Evolutionary conservation across 768 basidiomycete species (phyloP).

Genomic region (Lactarius sp.): DNA sequence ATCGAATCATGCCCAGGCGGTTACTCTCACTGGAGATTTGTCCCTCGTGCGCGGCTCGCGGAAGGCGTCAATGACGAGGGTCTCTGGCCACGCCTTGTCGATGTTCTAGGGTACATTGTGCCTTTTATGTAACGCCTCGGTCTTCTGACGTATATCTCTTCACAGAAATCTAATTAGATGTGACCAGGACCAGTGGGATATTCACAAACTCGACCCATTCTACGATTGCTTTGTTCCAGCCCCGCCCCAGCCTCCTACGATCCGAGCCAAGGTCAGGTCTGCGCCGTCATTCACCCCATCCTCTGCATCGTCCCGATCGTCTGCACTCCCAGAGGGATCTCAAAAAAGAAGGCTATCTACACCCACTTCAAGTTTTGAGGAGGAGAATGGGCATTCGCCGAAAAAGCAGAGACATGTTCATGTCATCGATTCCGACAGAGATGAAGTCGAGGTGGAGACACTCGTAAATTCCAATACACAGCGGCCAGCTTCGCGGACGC

Average conservation of each 20-base stretch:
- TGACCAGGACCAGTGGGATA: slow-evolving; percentile 80
- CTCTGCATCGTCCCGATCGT: slow-evolving; percentile 20
- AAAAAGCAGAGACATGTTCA: slow-evolving; percentile 23
- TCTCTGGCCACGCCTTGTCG: slow-evolving; percentile 58
- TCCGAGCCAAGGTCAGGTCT: slow-evolving; percentile 26
- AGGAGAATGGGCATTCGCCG: slow-evolving; percentile 8
- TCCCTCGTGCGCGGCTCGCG: slow-evolving; percentile 60
- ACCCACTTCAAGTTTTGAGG: slow-evolving; percentile 19
- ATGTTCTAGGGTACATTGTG: slow-evolving; percentile 61
- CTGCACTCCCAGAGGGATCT: not conserved
- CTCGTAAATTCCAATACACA: slow-evolving; percentile 33
- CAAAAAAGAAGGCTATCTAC: slow-evolving; percentile 20
- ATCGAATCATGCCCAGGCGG: slow-evolving; percentile 51
- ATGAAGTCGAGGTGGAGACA: slow-evolving; percentile 48
- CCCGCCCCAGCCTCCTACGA: slow-evolving; percentile 29
- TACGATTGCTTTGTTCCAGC: slow-evolving; percentile 58
- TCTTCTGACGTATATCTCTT: slow-evolving; percentile 1
- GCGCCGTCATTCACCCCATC: slow-evolving; percentile 15
- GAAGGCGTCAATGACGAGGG: slow-evolving; percentile 63
- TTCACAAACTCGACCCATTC: slow-evolving; percentile 74
- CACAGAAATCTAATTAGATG: slow-evolving; percentile 45
- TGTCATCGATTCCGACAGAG: slow-evolving; percentile 29
- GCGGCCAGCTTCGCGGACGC: slow-evolving; percentile 8
- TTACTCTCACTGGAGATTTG: slow-evolving; percentile 69
- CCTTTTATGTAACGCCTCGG: slow-evolving; percentile 1